Evolutionary conservation across 495 filamentous ascomycete species (phyloP).

Genomic region (Penicillium antarcticum): DNA sequence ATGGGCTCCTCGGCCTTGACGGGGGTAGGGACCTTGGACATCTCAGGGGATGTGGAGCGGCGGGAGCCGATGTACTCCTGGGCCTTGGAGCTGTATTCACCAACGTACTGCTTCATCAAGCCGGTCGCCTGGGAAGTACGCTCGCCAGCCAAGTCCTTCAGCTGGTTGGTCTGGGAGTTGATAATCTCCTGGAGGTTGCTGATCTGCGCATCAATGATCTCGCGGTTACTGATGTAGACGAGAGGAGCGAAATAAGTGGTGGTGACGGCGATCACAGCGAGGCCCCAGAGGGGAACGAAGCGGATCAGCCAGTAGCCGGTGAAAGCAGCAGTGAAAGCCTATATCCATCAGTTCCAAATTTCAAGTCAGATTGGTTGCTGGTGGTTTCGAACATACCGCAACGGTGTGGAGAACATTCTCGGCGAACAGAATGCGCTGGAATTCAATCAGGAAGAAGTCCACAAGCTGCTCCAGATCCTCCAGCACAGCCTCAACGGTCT

Average conservation of each 20-base stretch:
- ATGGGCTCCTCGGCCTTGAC: constrained; percentile 53
- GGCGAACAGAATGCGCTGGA: constrained; percentile 89
- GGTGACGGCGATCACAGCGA: constrained; percentile 73
- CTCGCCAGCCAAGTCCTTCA: constrained; percentile 75
- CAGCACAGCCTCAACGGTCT: constrained; percentile 72
- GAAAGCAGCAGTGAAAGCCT: constrained; percentile 79
- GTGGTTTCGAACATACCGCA: constrained; percentile 55
- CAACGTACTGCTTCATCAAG: constrained; percentile 74
- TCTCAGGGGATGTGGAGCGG: constrained; percentile 46
- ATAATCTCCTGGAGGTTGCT: constrained; percentile 65
- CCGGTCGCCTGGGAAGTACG: constrained; percentile 75
- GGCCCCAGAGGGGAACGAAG: constrained; percentile 88
- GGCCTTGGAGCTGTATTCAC: constrained; percentile 82
- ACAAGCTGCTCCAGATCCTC: constrained; percentile 87
- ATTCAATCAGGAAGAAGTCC: constrained; percentile 97
- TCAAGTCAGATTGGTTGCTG: no score
- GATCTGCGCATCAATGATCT: constrained; percentile 86
- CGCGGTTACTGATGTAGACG: constrained; percentile 88
- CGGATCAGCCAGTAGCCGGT: constrained; percentile 92
- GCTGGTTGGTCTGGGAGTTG: constrained; percentile 76
- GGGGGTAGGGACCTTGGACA: constrained; percentile 33
- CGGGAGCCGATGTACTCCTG: constrained; percentile 64
- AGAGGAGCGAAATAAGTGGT: constrained; percentile 82
- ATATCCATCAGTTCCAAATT: constrained; percentile 7
- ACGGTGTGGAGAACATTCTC: constrained; percentile 84